A percentile compares a stretch with the other conserved stretches of the same genome.
These are phyloP conservation scores for Linnemannia exigua DNA, from an alignment of 192 early-diverging fungal species.

Conservation along the genomic window DNA sequence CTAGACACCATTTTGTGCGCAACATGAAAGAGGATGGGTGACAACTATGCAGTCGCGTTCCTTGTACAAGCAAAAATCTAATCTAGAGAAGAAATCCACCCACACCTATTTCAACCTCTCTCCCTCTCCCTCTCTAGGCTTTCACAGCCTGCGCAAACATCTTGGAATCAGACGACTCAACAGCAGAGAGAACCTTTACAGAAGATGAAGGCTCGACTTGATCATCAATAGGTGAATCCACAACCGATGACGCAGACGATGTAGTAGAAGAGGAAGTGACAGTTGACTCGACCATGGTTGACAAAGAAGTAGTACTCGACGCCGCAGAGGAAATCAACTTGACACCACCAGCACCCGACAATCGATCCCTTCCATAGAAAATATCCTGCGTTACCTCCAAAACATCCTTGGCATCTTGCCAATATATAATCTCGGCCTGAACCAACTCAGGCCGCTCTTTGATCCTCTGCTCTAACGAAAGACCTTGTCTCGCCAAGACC, in stretches of 20 bases:
- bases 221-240: not conserved
- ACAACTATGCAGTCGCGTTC: not conserved
- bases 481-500: slow-evolving; percentile 25
- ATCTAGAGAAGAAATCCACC: not conserved
- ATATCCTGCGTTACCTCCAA: slow-evolving; percentile 2
- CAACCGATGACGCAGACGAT: not conserved
- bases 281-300: not conserved
- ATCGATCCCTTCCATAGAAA: not conserved
- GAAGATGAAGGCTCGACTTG: not conserved
- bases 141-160: slow-evolving; percentile 28
- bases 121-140: slow-evolving; percentile 10
- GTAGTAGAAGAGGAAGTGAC: not conserved
- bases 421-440: slow-evolving; percentile 42
- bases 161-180: slow-evolving; percentile 27
- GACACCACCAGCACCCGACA: not conserved
- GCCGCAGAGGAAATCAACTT: not conserved
- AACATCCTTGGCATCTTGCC: slow-evolving; percentile 27
- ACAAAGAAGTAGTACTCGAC: not conserved
- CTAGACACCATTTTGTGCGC: not conserved
- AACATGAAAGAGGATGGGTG: not conserved
- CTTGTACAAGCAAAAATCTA: not conserved
- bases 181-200: slow-evolving; percentile 5
- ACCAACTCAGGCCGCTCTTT: slow-evolving; percentile 23
- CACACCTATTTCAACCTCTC: too few species aligned
- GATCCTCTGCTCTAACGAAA: slow-evolving; percentile 37